A percentile compares a stretch with the other conserved stretches of the same genome.
Conservation (phyloP, 2,329 filamentous ascomycete genomes). For the Penicillium sp. region DNA sequence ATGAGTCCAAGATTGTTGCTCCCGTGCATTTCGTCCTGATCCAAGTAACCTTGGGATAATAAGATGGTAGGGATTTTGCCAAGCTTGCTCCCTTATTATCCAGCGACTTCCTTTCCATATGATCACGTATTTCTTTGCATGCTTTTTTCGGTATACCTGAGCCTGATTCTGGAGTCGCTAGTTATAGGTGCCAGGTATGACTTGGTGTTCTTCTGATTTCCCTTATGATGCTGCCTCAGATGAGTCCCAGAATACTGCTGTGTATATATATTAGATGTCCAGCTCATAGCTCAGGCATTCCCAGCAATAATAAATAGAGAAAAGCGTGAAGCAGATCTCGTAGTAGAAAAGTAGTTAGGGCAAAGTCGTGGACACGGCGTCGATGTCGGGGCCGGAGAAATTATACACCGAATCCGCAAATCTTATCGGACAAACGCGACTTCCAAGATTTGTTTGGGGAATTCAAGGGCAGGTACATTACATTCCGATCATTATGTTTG, state of each 20-base stretch:
- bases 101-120: not conserved
- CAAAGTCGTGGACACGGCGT: not conserved
- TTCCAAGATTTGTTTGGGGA: constrained; percentile 5
- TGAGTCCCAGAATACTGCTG: not conserved
- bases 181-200: not conserved
- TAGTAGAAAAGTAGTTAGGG: not conserved
- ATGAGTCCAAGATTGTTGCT: not conserved
- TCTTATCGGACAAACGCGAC: constrained; percentile 16
- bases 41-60: not conserved
- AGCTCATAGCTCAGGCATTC: not conserved
- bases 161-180: not conserved
- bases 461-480: constrained; percentile 7
- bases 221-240: not conserved
- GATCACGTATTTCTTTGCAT: not conserved
- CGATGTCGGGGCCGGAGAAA: constrained; percentile 15
- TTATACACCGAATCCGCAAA: constrained; percentile 14
- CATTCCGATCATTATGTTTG: constrained; percentile 30
- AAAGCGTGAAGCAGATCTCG: not conserved
- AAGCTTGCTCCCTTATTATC: not conserved
- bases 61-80: not conserved
- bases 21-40: not conserved
- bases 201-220: not conserved
- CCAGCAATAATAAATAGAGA: not conserved
- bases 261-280: too few species aligned
- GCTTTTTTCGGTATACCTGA: not conserved